phyloP scores from a whole-genome alignment of 2,329 filamentous ascomycete genomes.

The Trichoderma sp. region DNA sequence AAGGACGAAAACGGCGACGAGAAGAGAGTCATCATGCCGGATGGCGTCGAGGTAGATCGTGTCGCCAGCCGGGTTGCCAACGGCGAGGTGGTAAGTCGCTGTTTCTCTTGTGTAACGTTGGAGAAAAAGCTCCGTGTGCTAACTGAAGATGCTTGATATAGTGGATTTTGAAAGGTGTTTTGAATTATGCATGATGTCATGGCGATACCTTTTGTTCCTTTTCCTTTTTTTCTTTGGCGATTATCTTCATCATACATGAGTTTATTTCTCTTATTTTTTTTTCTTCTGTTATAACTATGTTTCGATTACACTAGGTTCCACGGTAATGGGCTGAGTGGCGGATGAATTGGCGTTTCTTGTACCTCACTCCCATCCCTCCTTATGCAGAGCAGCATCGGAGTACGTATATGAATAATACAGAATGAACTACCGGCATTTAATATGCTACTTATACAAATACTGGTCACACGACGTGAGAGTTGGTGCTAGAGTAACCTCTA shows the following conservation, averaged over 20 bases:
- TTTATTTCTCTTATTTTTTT: background rate
- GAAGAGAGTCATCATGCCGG: conserved; percentile 72
- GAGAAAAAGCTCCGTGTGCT: background rate
- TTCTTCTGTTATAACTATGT: background rate
- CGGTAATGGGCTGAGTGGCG: background rate
- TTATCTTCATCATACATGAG: background rate
- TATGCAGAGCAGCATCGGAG: background rate
- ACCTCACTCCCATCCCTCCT: background rate
- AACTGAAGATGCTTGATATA: conserved; percentile 22
- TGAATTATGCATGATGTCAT: conserved; percentile 40
- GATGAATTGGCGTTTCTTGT: background rate
- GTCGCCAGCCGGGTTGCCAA: conserved; percentile 77
- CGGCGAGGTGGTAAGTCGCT: conserved; percentile 65
- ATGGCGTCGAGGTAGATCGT: conserved; percentile 70
- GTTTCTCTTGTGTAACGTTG: background rate
- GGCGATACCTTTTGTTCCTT: background rate
- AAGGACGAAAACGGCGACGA: conserved; percentile 41
- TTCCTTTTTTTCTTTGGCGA: background rate
- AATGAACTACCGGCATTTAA: background rate
- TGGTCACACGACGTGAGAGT: background rate
- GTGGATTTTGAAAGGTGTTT: conserved; percentile 63
- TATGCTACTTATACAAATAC: background rate
- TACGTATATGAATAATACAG: background rate
- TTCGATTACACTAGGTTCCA: background rate
- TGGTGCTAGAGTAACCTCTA: background rate